Evolutionary conservation across 2,329 filamentous ascomycete species (phyloP).

Genomic region (Verticillium tricorpus): DNA sequence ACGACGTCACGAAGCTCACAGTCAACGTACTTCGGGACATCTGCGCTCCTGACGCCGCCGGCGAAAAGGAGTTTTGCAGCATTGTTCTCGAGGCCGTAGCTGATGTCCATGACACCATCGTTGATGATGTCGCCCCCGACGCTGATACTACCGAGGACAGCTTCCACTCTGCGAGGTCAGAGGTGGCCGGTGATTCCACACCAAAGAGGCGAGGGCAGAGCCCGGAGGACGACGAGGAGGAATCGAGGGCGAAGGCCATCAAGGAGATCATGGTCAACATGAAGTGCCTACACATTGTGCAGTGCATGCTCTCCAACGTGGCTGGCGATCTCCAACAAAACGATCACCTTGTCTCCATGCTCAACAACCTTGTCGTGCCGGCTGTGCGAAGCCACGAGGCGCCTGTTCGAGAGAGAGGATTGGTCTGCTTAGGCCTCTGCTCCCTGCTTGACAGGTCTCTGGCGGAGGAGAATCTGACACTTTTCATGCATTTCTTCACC

Average conservation of each 20-base stretch:
- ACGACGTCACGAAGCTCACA: constrained; percentile 85
- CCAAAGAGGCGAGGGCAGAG: constrained; percentile 37
- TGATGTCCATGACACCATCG: constrained; percentile 93
- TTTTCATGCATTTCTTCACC: constrained; percentile 94
- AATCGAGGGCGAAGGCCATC: constrained; percentile 70
- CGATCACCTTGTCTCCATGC: constrained; percentile 89
- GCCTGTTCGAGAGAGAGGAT: constrained; percentile 83
- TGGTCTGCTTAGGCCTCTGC: constrained; percentile 86
- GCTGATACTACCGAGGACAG: constrained; percentile 60
- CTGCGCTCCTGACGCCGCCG: constrained; percentile 68
- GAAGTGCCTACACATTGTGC: constrained; percentile 95
- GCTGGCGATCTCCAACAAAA: constrained; percentile 84
- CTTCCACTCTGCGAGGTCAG: constrained; percentile 90
- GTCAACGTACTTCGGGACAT: constrained; percentile 79
- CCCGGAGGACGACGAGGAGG: constrained; percentile 54
- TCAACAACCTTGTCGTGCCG: constrained; percentile 94
- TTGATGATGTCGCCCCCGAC: constrained; percentile 56
- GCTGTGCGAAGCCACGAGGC: constrained; percentile 91
- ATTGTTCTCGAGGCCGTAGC: constrained; percentile 89
- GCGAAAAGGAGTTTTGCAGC: constrained; percentile 78
- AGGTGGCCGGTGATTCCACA: constrained; percentile 65
- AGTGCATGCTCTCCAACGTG: constrained; percentile 96
- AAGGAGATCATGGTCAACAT: constrained; percentile 95
- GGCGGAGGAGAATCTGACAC: constrained; percentile 82
- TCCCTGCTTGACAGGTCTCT: constrained; percentile 87